Base-by-base conservation (phyloP, 2,329 filamentous ascomycete genomes). In the Hypoxylon sp. region DNA sequence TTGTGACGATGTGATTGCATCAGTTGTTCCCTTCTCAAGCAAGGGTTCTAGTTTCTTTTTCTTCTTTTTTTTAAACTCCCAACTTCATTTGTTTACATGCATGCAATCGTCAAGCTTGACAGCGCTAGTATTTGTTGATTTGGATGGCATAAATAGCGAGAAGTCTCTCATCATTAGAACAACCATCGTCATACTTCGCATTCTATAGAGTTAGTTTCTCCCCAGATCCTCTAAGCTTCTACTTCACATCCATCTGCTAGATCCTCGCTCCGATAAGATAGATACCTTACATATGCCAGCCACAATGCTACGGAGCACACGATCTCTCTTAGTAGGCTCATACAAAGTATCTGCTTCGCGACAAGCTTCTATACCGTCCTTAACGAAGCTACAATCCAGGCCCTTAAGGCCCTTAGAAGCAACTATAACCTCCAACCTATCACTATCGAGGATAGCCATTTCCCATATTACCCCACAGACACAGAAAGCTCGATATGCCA, bases 241-340 rank as follows among this genome's bases (percentile, higher is more conserved):
- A 43, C 30, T 46, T 11, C 45, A 6, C 19, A n/a, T 38, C 25
- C 6, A 25, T 30, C 28, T 30, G 5, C 28, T 6, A 9, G 1
- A 30, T 30, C 13, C 10, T 23, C 32, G 9, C 21, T 34, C 5
- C 23, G 2, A 5, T 43, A 30, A 21, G 23, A 28, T 21, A 19
- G 43, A 14, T 19, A 13, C 14, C 9, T n/a, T 19, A 13, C 14
- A 13, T n/a, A 21, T 43, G 11, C 14, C 28, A 41, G n/a, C 13
- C 61, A 71, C 34, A 25, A 79, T 79, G 77, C 53, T 79, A 23
- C 75, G 75, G 49, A 72, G 64, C 67, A 66, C 73, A 50, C 72
- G 73, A 66, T 65, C 64, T 49, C 46, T 76, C 13, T 55, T 75
- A 23, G 36, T 68, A 52, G 69, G 66, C 63, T 71, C 75, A 7